Conservation (phyloP, 345 rosid species). For the Salix purpurea region DNA sequence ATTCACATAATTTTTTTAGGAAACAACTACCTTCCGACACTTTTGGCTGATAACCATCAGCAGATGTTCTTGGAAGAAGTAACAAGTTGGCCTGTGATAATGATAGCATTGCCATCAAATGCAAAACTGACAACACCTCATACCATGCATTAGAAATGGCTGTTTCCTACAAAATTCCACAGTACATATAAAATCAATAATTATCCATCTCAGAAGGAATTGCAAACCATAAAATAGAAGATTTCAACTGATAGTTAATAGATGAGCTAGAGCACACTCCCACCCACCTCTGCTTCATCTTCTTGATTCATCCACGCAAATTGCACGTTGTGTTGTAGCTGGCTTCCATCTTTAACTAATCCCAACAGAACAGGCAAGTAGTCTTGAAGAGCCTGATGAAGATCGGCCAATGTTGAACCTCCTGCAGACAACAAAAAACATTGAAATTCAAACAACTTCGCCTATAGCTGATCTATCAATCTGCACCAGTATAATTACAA, state of each 20-base stretch:
- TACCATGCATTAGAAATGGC: slow-evolving; percentile 86
- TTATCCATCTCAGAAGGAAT: slow-evolving; percentile 14
- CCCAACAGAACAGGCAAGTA: slow-evolving; percentile 92
- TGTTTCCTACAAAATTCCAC: slow-evolving; percentile 68
- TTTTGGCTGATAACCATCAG: slow-evolving; percentile 74
- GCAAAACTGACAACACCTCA: slow-evolving; percentile 92
- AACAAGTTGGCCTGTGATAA: slow-evolving; percentile 85
- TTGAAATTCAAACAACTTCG: slow-evolving; percentile 15
- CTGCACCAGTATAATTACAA: slow-evolving; percentile 11
- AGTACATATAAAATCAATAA: slow-evolving; percentile 12
- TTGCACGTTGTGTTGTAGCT: slow-evolving; percentile 66
- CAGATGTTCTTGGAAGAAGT: slow-evolving; percentile 84
- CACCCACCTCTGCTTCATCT: slow-evolving; percentile 81
- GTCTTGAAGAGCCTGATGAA: slow-evolving; percentile 94
- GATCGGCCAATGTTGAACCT: slow-evolving; percentile 91
- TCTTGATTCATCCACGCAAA: slow-evolving; percentile 95
- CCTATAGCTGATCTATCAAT: slow-evolving; percentile 2
- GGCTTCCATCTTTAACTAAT: slow-evolving; percentile 82
- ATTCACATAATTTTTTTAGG: not conserved
- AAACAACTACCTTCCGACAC: slow-evolving; percentile 78
- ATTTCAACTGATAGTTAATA: not conserved
- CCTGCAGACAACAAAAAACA: slow-evolving; percentile 40
- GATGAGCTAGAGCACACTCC: not conserved
- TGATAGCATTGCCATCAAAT: slow-evolving; percentile 90
- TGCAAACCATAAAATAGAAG: slow-evolving; percentile 1